These are phyloP conservation scores for Phytopythium vexans DNA, from an alignment of 352 stramenopile genomes.

Conservation along the genomic window DNA sequence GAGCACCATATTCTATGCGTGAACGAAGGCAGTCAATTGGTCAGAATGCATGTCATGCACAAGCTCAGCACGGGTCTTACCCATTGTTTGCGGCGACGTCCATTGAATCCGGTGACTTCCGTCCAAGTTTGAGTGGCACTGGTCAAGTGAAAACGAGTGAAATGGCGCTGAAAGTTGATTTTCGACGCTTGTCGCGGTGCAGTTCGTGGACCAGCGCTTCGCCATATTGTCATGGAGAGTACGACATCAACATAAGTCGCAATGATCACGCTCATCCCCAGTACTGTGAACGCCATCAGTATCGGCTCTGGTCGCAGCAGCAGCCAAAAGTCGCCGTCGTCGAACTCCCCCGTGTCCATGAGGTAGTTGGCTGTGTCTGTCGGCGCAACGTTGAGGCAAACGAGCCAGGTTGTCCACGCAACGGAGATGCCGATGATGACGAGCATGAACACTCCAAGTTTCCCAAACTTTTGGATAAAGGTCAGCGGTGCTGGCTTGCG, in stretches of 20 bases:
- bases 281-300: conserved; percentile 9
- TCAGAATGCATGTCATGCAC: background rate
- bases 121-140: conserved; percentile 1
- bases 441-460: conserved; percentile 14
- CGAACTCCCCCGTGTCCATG: conserved; percentile 42
- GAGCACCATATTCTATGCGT: conserved; percentile 15
- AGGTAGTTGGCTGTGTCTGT: conserved; percentile 38
- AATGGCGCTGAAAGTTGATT: background rate
- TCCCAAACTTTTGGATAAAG: conserved; percentile 18
- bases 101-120: conserved; percentile 13
- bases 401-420: conserved; percentile 28
- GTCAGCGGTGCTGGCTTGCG: background rate
- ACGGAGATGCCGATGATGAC: conserved; percentile 15
- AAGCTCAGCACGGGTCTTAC: background rate
- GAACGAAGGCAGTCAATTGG: conserved; percentile 6
- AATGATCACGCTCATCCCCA: conserved; percentile 10
- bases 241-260: conserved; percentile 20
- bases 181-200: background rate
- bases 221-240: conserved; percentile 18
- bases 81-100: conserved; percentile 10
- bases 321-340: conserved; percentile 50
- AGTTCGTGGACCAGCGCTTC: conserved; percentile 5
- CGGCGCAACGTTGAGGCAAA: conserved; percentile 20
- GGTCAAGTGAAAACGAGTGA: conserved; percentile 1
- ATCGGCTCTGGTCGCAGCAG: conserved; percentile 13